Evolutionary conservation across 768 basidiomycete genomes (phyloP).

Genomic region (Macrolepiota albuminosa): DNA sequence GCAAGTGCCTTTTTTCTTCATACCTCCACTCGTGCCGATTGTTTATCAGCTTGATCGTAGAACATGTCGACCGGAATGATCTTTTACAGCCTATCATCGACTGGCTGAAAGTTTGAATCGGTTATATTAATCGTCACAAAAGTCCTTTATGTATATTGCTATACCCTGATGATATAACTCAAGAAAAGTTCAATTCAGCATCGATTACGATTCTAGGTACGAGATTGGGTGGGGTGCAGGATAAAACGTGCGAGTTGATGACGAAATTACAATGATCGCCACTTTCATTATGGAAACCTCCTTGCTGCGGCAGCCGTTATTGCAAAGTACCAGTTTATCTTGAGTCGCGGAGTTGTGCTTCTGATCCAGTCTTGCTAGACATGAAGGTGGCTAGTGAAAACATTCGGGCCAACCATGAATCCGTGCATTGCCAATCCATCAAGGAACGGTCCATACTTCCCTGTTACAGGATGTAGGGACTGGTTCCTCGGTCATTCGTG

Average conservation of each 20-base stretch:
- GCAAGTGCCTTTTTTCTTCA: conserved; percentile 12
- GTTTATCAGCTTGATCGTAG: conserved; percentile 24
- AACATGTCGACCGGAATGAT: conserved; percentile 26
- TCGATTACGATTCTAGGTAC: conserved; percentile 21
- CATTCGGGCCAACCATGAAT: conserved; percentile 22
- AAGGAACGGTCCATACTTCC: conserved; percentile 24
- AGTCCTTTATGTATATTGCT: too few relatives aligned
- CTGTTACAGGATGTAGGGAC: too few relatives aligned
- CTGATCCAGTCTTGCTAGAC: neutral
- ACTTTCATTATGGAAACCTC: conserved; percentile 32
- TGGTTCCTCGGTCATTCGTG: too few relatives aligned
- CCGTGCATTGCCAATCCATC: conserved; percentile 30
- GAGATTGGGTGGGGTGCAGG: conserved; percentile 30
- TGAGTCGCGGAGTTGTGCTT: neutral
- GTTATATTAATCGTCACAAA: conserved; percentile 19
- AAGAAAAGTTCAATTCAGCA: conserved; percentile 11
- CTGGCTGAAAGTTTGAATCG: conserved; percentile 21
- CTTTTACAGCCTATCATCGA: conserved; percentile 22
- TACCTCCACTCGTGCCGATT: neutral
- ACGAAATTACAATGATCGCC: conserved; percentile 30
- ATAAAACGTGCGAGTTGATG: conserved; percentile 26
- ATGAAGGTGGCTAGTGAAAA: conserved; percentile 18
- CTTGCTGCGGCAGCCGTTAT: conserved; percentile 27
- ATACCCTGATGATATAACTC: too few relatives aligned
- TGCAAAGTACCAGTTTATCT: conserved; percentile 19